A percentile compares a stretch with the other conserved stretches of the same genome.
phyloP scores from a whole-genome alignment of 345 rosid genomes.

The Citrus reticulata region DNA sequence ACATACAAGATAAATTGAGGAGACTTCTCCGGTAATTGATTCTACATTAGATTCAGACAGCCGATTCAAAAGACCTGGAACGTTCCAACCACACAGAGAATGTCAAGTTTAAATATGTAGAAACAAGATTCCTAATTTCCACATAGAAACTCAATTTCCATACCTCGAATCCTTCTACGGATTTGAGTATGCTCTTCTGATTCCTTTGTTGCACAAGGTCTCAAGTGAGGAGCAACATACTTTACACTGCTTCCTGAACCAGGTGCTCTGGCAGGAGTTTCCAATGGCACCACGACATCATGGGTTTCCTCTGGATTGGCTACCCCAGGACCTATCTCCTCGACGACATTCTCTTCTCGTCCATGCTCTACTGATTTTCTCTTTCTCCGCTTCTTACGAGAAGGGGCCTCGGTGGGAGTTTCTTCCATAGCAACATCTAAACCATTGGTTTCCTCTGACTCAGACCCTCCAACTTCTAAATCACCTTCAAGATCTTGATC shows the following conservation, averaged over 20 bases:
- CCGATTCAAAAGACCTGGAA: conserved; percentile 82
- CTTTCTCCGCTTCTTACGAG: conserved; percentile 30
- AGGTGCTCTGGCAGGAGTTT: conserved; percentile 20
- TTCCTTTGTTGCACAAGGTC: conserved; percentile 49
- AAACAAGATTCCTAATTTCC: background rate
- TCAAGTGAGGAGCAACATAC: conserved; percentile 76
- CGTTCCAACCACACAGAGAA: conserved; percentile 13
- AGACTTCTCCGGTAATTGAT: conserved; percentile 71
- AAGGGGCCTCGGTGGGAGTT: conserved; percentile 15
- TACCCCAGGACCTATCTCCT: conserved; percentile 12
- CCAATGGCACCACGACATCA: conserved; percentile 19
- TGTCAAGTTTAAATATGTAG: conserved; percentile 13
- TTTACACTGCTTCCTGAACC: conserved; percentile 31
- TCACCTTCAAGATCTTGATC: conserved; percentile 23
- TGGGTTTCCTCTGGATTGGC: conserved; percentile 23
- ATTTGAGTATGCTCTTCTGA: conserved; percentile 64
- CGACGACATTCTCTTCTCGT: conserved; percentile 20
- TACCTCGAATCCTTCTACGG: conserved; percentile 75
- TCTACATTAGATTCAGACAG: conserved; percentile 86
- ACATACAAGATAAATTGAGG: conserved; percentile 63
- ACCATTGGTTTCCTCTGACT: conserved; percentile 22
- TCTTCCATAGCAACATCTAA: conserved; percentile 22
- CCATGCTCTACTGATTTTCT: conserved; percentile 32
- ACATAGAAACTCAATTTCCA: conserved; percentile 18
- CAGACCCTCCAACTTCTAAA: conserved; percentile 13